Conservation (phyloP, 345 rosid species). For the Erysimum cheiranthoides region DNA sequence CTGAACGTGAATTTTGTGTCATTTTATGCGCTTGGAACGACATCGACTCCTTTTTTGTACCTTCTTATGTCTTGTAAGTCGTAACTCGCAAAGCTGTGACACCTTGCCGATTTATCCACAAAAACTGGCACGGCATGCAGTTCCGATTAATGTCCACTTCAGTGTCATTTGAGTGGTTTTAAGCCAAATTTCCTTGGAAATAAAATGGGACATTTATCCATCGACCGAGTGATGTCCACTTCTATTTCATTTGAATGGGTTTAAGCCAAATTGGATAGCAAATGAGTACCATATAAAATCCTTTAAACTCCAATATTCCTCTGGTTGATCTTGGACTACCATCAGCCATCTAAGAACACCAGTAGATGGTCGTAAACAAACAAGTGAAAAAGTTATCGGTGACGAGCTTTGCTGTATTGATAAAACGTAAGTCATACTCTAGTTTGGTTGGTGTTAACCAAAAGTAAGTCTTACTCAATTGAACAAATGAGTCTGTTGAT, state of each 20-base stretch:
- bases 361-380: background rate
- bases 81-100: background rate
- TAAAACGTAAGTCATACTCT: constrained; percentile 41
- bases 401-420: constrained; percentile 16
- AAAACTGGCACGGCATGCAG: background rate
- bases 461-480: constrained; percentile 37
- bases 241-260: background rate
- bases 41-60: background rate
- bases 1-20: background rate
- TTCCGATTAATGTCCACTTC: background rate
- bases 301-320: background rate
- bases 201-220: background rate
- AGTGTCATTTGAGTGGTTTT: constrained; percentile 6
- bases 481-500: constrained; percentile 20
- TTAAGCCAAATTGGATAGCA: background rate
- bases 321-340: background rate
- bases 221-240: background rate
- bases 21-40: background rate
- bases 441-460: constrained; percentile 39
- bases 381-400: background rate
- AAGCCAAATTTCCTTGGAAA: background rate
- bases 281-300: background rate
- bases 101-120: background rate
- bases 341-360: too few relatives aligned
- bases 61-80: background rate